Evolutionary conservation across 768 basidiomycete species (phyloP).

Genomic region (Mycena rebaudengoi): DNA sequence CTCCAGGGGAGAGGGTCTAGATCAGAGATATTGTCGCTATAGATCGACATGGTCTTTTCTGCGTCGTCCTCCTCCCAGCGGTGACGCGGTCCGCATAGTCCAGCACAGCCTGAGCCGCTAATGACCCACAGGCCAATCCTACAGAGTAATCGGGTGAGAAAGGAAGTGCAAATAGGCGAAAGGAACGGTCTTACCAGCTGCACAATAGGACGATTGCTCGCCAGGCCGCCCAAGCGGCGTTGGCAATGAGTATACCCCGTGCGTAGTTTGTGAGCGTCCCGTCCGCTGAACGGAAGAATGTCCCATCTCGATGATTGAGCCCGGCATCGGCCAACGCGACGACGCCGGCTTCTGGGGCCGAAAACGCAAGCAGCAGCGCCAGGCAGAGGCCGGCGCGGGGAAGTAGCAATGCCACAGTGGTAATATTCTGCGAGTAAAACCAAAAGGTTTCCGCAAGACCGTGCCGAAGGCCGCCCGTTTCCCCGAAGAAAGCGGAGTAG

Average conservation of each 20-base stretch:
- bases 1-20: constrained; percentile 73
- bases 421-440: constrained; percentile 85
- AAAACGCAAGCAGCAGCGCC: constrained; percentile 75
- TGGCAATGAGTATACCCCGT: constrained; percentile 80
- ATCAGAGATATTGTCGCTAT: constrained; percentile 58
- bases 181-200: constrained; percentile 65
- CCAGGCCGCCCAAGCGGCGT: constrained; percentile 86
- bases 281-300: constrained; percentile 72
- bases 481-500: constrained; percentile 67
- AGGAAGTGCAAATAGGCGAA: background rate
- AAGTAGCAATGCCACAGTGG: constrained; percentile 82
- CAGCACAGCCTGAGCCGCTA: constrained; percentile 79
- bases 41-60: constrained; percentile 64
- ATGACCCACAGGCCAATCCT: constrained; percentile 85
- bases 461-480: constrained; percentile 58
- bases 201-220: constrained; percentile 69
- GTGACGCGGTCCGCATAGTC: constrained; percentile 85
- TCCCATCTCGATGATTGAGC: constrained; percentile 65
- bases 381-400: constrained; percentile 83
- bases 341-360: constrained; percentile 55
- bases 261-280: constrained; percentile 81
- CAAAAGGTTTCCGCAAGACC: constrained; percentile 86
- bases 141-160: background rate
- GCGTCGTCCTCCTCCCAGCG: constrained; percentile 85
- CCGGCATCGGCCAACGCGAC: constrained; percentile 58